Evolutionary conservation across 2,329 filamentous ascomycete species (phyloP), one percentile per base, ranked within the genome.

Genomic region (Xylariaceae sp.): DNA sequence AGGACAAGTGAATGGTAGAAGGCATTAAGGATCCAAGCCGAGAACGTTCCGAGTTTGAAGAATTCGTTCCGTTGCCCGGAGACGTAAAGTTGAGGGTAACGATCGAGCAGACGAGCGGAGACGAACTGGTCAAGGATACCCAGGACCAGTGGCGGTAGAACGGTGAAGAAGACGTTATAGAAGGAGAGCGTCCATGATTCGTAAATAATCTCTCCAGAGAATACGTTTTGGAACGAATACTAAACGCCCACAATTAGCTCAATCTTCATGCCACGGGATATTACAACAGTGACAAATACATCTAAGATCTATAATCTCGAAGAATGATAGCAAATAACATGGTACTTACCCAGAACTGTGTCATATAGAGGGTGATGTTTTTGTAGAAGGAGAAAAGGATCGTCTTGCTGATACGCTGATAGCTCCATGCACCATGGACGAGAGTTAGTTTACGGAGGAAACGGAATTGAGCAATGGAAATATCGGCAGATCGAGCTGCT

Each of bases 311-410:
- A 27, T 27, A 27, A 27, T 5, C 22, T 27, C 22, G 22, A 27
- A 35, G 48, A 49, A 33, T n/a, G n/a, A 11, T 36, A 33, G 15
- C n/a, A 44, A 12, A 27, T 17, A 15, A 30, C 7, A 43, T 45
- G 2, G 14, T 36, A 75, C 85, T 74, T 76, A 90, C 87, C 90
- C 95, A 99, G 68, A 99, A 99, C 67, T 99, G 95, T 52, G 95
- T 99, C 87, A 99, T 91, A 73, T 97, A 99, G 54, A 99, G 77
- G 17, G 91, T 87, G 59, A 97, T 96, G 72, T 99, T 99, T 78
- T 99, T 99, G 78, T 99, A 99, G 70, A 97, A 99, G 6, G 94
- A 97, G 72, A 96, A 99, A 55, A 99, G 71, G 62, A 99, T 97
- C 51, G 95, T 90, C 73, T 95, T 96, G 78, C 88, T 92, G 66